Base-by-base conservation (phyloP, 2,329 filamentous ascomycete species). In the Fusarium tricinctum region DNA sequence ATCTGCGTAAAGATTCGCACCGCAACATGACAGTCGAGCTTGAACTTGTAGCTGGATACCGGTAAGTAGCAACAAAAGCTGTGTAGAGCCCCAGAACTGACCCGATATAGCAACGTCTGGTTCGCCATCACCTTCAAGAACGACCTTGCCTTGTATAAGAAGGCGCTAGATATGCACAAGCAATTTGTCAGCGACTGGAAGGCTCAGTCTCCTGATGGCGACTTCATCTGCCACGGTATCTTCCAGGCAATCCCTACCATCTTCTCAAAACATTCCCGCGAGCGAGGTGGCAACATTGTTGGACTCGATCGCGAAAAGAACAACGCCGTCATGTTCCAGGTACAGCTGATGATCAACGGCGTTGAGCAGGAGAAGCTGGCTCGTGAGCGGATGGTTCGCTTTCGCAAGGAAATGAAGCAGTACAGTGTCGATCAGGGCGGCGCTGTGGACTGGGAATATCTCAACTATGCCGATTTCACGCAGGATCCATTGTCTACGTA, bases 121-220 rank as follows among this genome's bases (percentile, higher is more conserved):
- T 62, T 62, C 22, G 58, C 58, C 14, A 39, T 62, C 13, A 61
- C 56, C 3, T 35, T 62, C 33, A 62, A 62, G 40, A 62, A 62
- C 22, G 32, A 61, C 1, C 46, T 62, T 6, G 17, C 15, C 4
- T 3, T 62, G 15, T 62, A 62, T n/a, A 38, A 62, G 3, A 62
- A 62, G 13, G 58, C 58, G 9, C n/a, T 62, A 2, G 56, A 60
- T 1, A 2, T 62, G 0, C 58, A 62, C 26, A 28, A 54, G 8
- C 32, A 62, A 12, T 62, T 62, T 10, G 58, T 61, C 32, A 33
- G 19, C 7, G 56, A 62, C 6, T 62, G 58, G 58, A 54, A 54
- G 9, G 33, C 46, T 0, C 58, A 61, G 4, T 62, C 58, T 0
- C 58, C 58, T 0, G 58, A 62, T 2, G 58, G 58, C 1, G 56